Evolutionary conservation across 2,329 filamentous ascomycete genomes (phyloP), one percentile per base, ranked within the genome.

Genomic region (Beauveria bassiana): DNA sequence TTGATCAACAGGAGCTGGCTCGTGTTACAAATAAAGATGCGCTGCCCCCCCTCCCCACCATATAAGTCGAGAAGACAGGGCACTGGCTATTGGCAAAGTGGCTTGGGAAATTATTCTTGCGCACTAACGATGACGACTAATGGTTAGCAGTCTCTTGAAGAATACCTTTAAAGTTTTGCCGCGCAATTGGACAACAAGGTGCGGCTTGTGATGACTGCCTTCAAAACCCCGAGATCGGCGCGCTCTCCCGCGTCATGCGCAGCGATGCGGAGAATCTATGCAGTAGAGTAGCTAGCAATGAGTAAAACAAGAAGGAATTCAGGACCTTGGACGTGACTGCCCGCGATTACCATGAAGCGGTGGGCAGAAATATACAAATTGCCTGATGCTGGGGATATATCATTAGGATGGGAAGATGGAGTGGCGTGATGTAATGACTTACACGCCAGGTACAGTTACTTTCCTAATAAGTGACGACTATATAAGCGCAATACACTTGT

Each of bases 231-330:
- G 50, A 43, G 57, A 45, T 63, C 42, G 43, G 58, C 50, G 58
- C 46, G 49, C 3, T 38, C 49, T 61, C 34, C 55, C 46, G 3
- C 43, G 31, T 14, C 42, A 59, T 22, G 16, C 24, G 1, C 4
- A 59, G 56, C 47, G 31, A 24, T 8, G 56, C 56, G 20, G 24
- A 50, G 22, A 42, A 24, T 14, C 31, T 43, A 6, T 31, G 31
- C n/a, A 24, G 0, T 46, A 14, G 12, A 24, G 0, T 46, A 14
- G 12, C 18, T 8, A 46, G 56, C 65, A 74, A 74, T 79, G 22
- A 22, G 22, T 22, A 22, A 1, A 22, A 2, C 22, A 22, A 22
- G 22, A 22, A 22, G 2, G 22, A 22, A 22, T 22, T 2, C 22
- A 22, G 22, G 22, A 22, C 22, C 3, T 20, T 28, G 18, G 38